Base-by-base conservation (phyloP, 2,329 filamentous ascomycete species). In the Atkinsonella texensis region DNA sequence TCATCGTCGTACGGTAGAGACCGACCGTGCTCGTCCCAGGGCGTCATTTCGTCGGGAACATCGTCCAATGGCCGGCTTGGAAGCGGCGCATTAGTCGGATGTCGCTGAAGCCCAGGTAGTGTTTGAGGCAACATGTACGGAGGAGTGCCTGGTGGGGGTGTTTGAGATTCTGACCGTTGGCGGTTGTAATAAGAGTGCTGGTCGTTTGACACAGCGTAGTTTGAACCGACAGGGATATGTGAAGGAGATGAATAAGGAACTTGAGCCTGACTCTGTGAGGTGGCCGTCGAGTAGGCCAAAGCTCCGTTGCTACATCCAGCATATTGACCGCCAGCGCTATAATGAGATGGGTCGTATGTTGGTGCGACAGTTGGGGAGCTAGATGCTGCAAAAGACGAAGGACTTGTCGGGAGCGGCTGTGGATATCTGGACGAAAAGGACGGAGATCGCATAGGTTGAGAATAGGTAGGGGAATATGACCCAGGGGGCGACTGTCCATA, bases 81-180 rank as follows among this genome's bases (percentile, higher is more conserved):
- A 46, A 83, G 65, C 42, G 80, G 74, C 51, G 80, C 73, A 63
- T 81, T 75, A 15, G 80, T 83, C 1, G 80, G 79, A 53, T 81
- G 76, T 49, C 79, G 71, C 53, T 73, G 70, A 11, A 80, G 62
- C n/a, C 74, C 70, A 2, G 72, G 66, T 6, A 73, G 70, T 23
- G 69, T 60, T 46, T 74, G 70, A 28, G 68, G 58, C 44, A 67
- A 69, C 15, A 61, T 56, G 2, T 68, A 69, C 3, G 75, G 70
- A 1, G 75, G 75, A 7, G 71, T 67, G 33, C 70, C 53, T 6
- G 73, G 70, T 6, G 73, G 70, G 2, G 77, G 79, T 0, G 69
- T 63, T 35, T 73, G 72, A 3, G 78, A 79, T 54, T 71, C 72
- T 8, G 77, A 75, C 32, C 76, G 70, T 11, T 66, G 61, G 18